Evolutionary conservation across 441 rosid species (phyloP), one percentile per base, ranked within the genome.

Genomic region (Syzygium malaccense): DNA sequence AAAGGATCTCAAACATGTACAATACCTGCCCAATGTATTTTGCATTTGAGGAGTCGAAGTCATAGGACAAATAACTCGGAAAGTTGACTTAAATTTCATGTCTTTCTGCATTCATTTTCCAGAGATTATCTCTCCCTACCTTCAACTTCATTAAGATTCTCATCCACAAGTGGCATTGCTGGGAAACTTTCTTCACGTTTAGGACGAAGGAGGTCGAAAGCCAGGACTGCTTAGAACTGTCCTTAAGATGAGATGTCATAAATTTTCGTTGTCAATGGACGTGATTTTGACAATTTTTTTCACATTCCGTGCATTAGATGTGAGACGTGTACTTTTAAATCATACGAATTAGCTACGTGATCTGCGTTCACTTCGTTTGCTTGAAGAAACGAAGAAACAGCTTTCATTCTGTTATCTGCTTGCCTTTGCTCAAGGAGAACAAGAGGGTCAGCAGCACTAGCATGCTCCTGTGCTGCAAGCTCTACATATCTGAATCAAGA

Each of bases 401-500:
- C 51, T 28, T 62, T 62, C 49, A 26, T 48, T 55, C 25, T 86
- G 78, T 56, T 62, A 37, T 49, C 32, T 28, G 55, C 58, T 86
- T 62, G 75, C 54, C 55, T 33, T 53, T n/a, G 92, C 54, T 57
- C 48, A 55, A 88, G 91, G 91, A 91, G 64, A 91, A 87, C 85
- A 91, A 91, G 87, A 91, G 88, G 64, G 56, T 45, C 68, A 90
- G 88, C 88, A 90, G 90, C 62, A 88, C 88, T 12, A 92, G 93
- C 51, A 85, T 88, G 88, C 90, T 95, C n/a, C 88, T 94, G 51
- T 95, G 97, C 89, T 93, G 97, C 93, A 93, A 93, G 93, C 57
- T 95, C 83, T 95, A 68, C 92, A 90, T 94, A 86, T 95, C 97
- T 4, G 97, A 95, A 86, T 54, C 95, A 14, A 92, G 94, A 4